Conservation (phyloP, 2,329 filamentous ascomycete genomes). For the Curvularia sp. region DNA sequence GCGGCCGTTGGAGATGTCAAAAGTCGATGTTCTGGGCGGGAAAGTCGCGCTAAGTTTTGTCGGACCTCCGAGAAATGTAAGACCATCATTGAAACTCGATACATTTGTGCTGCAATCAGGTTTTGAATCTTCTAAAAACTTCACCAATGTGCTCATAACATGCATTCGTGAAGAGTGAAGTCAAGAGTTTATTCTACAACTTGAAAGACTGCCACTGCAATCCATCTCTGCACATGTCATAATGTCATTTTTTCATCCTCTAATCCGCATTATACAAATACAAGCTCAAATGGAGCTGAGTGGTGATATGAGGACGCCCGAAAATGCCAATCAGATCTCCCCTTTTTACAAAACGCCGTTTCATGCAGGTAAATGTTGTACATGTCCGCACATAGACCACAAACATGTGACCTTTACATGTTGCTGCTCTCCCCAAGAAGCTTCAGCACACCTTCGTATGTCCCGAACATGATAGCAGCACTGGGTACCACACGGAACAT, state of each 20-base stretch:
- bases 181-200: background rate
- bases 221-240: slow-evolving; percentile 6
- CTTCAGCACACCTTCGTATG: slow-evolving; percentile 67
- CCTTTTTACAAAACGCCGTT: slow-evolving; percentile 15
- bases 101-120: background rate
- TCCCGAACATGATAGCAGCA: slow-evolving; percentile 95
- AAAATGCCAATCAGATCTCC: slow-evolving; percentile 11
- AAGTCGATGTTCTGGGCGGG: slow-evolving; percentile 22
- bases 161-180: background rate
- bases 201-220: background rate
- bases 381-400: slow-evolving; percentile 5
- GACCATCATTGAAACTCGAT: background rate
- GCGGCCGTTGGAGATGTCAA: slow-evolving; percentile 11
- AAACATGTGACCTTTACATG: slow-evolving; percentile 27
- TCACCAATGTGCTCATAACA: no score
- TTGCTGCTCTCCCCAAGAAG: slow-evolving; percentile 56
- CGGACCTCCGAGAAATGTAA: slow-evolving; percentile 13
- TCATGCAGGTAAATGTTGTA: slow-evolving; percentile 22
- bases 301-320: slow-evolving; percentile 15
- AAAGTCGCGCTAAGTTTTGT: slow-evolving; percentile 16
- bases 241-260: slow-evolving; percentile 2
- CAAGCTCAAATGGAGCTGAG: slow-evolving; percentile 9
- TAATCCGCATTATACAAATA: slow-evolving; percentile 18
- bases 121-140: background rate
- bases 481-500: slow-evolving; percentile 89